Conservation (phyloP, 495 filamentous ascomycete genomes). For the Penicillium egyptiacum region DNA sequence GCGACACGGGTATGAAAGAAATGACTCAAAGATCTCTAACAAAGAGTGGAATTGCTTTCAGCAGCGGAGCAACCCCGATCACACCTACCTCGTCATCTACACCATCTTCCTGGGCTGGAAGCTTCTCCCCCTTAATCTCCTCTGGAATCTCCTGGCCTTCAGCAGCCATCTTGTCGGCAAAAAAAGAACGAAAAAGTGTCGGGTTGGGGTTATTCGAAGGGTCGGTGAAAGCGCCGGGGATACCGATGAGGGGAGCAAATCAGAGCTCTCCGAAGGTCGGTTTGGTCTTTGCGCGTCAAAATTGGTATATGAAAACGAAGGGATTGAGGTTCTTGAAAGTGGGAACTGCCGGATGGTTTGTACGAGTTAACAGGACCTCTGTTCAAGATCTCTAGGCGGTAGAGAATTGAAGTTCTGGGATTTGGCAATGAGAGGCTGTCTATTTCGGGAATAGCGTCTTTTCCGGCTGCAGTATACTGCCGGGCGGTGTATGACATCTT, state of each 20-base stretch:
- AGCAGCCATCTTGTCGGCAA: conserved; percentile 33
- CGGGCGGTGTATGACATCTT: neutral
- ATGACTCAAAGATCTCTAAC: neutral
- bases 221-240: conserved; percentile 12
- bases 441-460: conserved; percentile 38
- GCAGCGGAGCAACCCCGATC: neutral
- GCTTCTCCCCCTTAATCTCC: conserved; percentile 42
- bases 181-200: conserved; percentile 2
- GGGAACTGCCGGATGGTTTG: neutral
- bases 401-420: conserved; percentile 20
- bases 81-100: conserved; percentile 47
- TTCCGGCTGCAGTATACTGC: conserved; percentile 7
- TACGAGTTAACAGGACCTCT: conserved; percentile 17
- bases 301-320: neutral
- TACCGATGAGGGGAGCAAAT: conserved; percentile 17
- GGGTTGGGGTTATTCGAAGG: conserved; percentile 2
- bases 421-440: conserved; percentile 21
- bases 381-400: conserved; percentile 21
- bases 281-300: conserved; percentile 7
- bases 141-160: conserved; percentile 41
- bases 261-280: conserved; percentile 17
- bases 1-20: neutral
- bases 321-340: neutral
- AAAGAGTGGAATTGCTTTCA: conserved; percentile 9
- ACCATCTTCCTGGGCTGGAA: conserved; percentile 41